A percentile compares a stretch with the other conserved stretches of the same genome.
phyloP scores from a whole-genome alignment of 129 eudicot genomes.

The Helichrysum umbraculigerum region DNA sequence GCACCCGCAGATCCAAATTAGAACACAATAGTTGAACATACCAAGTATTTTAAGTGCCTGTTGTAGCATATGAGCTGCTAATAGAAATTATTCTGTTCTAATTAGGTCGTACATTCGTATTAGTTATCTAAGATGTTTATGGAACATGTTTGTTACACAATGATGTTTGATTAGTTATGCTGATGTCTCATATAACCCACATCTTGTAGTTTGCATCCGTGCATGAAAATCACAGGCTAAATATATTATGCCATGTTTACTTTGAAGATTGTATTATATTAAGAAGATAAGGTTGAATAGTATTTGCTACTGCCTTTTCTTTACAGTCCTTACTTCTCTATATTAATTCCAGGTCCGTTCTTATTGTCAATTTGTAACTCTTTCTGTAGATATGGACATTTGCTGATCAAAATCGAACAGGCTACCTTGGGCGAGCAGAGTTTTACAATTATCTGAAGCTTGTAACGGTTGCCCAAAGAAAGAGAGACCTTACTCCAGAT shows the following conservation, averaged over 20 bases:
- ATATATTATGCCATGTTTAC: not conserved
- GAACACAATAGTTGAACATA: not conserved
- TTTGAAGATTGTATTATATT: not conserved
- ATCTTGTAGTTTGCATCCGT: not conserved
- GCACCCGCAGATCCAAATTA: not conserved
- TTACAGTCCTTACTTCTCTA: not conserved
- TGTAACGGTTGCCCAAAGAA: conserved; percentile 95
- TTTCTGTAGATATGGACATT: conserved; percentile 70
- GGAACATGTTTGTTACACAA: not conserved
- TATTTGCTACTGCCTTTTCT: not conserved
- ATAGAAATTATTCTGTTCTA: not conserved
- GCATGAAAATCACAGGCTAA: not conserved
- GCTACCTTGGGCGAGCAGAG: conserved; percentile 89
- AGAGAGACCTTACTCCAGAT: conserved; percentile 84
- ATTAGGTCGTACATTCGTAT: not conserved
- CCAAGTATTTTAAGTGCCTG: not conserved
- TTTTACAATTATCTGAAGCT: conserved; percentile 90
- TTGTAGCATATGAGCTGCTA: not conserved
- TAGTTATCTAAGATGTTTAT: not conserved
- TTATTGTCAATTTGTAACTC: conserved; percentile 12
- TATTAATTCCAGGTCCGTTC: not conserved
- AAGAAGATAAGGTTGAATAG: not conserved
- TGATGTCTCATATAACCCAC: not conserved
- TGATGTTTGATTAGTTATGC: not conserved
- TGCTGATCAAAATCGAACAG: conserved; percentile 81